Percentiles rank a stretch among this genome's conserved stretches.
phyloP scores from a whole-genome alignment of 305 asterid species.

The Fraxinus platypoda region DNA sequence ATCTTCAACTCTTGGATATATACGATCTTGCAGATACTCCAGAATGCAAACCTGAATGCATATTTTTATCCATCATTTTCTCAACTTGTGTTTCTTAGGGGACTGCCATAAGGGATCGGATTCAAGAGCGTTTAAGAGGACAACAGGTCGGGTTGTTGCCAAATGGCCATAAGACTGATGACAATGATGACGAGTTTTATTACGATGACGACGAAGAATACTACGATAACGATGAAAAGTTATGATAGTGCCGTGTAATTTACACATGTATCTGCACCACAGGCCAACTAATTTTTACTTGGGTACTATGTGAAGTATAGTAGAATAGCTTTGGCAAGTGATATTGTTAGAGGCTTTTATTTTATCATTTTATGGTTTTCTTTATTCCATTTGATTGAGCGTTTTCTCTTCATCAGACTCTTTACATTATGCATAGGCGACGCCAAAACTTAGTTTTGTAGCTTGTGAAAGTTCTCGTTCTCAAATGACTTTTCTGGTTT shows the following conservation, averaged over 20 bases:
- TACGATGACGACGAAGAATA: constrained; percentile 5
- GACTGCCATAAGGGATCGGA: constrained; percentile 21
- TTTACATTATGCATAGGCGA: not conserved
- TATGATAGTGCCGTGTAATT: not conserved
- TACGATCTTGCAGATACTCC: not conserved
- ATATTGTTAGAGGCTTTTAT: not conserved
- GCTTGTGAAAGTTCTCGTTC: not conserved
- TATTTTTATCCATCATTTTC: not conserved
- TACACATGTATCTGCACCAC: not conserved
- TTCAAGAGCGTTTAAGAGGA: constrained; percentile 18
- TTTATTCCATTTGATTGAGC: not conserved
- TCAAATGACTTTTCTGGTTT: not conserved
- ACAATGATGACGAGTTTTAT: not conserved
- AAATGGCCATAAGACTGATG: not conserved
- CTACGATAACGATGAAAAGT: not conserved
- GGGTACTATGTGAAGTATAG: not conserved
- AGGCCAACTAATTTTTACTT: not conserved
- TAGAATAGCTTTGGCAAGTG: not conserved
- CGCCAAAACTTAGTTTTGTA: not conserved
- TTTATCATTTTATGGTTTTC: not conserved
- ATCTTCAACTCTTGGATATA: not conserved
- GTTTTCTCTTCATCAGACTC: not conserved
- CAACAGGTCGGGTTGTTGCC: not conserved
- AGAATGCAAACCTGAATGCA: not conserved
- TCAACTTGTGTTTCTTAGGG: constrained; percentile 4